Evolutionary conservation across 1,284 basidiomycete genomes (phyloP).

Genomic region (Melampsora americana): DNA sequence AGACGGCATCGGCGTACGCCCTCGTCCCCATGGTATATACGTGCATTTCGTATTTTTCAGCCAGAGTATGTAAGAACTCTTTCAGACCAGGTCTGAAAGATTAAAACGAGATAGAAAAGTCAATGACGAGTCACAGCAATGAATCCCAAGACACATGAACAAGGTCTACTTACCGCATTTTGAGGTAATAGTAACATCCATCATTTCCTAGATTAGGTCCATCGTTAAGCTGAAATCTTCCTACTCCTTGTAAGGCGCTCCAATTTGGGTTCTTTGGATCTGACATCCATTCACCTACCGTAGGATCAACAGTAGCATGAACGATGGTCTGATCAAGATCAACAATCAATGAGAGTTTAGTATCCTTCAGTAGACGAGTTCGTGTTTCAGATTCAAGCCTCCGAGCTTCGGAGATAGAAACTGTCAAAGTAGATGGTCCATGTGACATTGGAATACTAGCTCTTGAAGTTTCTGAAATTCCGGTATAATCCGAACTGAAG

Average conservation of each 20-base stretch:
- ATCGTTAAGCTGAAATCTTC: slow-evolving; percentile 32
- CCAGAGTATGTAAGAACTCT: slow-evolving; percentile 69
- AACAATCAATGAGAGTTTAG: slow-evolving; percentile 88
- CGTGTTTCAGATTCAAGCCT: slow-evolving; percentile 80
- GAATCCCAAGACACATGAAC: background rate
- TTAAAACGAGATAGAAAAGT: slow-evolving; percentile 5
- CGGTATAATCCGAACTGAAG: slow-evolving; percentile 75
- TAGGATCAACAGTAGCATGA: slow-evolving; percentile 96
- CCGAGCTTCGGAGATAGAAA: slow-evolving; percentile 66
- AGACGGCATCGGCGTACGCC: slow-evolving; percentile 92
- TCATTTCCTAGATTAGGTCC: slow-evolving; percentile 59
- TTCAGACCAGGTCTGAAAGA: slow-evolving; percentile 73
- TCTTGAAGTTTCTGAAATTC: slow-evolving; percentile 72
- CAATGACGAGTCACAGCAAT: background rate
- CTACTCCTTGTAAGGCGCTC: slow-evolving; percentile 29
- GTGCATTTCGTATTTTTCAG: slow-evolving; percentile 90
- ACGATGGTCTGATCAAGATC: slow-evolving; percentile 98
- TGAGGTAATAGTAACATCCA: slow-evolving; percentile 94
- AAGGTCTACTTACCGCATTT: slow-evolving; percentile 68
- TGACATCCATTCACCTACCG: slow-evolving; percentile 91
- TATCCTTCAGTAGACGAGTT: slow-evolving; percentile 68
- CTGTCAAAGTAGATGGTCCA: slow-evolving; percentile 54
- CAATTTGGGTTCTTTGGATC: slow-evolving; percentile 58
- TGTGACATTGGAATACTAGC: slow-evolving; percentile 82
- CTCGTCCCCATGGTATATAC: slow-evolving; percentile 99